These are phyloP conservation scores for Penicillium soppii DNA, from an alignment of 495 filamentous ascomycete genomes.

Conservation along the genomic window DNA sequence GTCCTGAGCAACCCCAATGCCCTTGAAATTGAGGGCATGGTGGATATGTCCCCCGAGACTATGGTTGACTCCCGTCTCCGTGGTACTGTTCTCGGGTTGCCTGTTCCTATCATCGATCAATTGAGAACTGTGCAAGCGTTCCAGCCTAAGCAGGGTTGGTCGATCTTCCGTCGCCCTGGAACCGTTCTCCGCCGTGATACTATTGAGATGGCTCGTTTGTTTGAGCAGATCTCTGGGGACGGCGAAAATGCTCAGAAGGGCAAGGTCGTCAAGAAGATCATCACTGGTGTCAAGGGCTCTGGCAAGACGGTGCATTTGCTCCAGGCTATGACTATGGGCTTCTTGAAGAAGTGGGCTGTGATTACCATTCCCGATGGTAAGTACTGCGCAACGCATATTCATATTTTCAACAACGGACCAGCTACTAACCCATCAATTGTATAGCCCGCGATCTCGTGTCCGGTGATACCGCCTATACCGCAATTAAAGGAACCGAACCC, in stretches of 20 bases:
- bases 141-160: slow-evolving; percentile 88
- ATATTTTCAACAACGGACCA: slow-evolving; percentile 4
- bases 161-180: slow-evolving; percentile 76
- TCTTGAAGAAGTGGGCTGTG: slow-evolving; percentile 83
- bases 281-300: slow-evolving; percentile 69
- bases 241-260: slow-evolving; percentile 48
- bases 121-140: slow-evolving; percentile 84
- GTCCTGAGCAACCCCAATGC: slow-evolving; percentile 93
- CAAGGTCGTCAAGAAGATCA: slow-evolving; percentile 60
- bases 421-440: slow-evolving; percentile 9
- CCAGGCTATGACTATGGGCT: slow-evolving; percentile 80
- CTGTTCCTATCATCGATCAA: slow-evolving; percentile 68
- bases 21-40: slow-evolving; percentile 65
- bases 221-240: slow-evolving; percentile 49
- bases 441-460: slow-evolving; percentile 79
- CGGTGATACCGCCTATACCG: slow-evolving; percentile 74
- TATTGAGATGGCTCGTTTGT: slow-evolving; percentile 61
- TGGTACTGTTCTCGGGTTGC: slow-evolving; percentile 68
- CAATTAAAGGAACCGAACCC: slow-evolving; percentile 57
- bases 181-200: slow-evolving; percentile 74
- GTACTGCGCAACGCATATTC: slow-evolving; percentile 13
- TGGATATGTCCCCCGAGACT: slow-evolving; percentile 55
- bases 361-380: slow-evolving; percentile 89
- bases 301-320: slow-evolving; percentile 86
- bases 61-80: slow-evolving; percentile 52